These are phyloP conservation scores for Trametes elegans DNA, from an alignment of 768 basidiomycete species.

Conservation along the genomic window DNA sequence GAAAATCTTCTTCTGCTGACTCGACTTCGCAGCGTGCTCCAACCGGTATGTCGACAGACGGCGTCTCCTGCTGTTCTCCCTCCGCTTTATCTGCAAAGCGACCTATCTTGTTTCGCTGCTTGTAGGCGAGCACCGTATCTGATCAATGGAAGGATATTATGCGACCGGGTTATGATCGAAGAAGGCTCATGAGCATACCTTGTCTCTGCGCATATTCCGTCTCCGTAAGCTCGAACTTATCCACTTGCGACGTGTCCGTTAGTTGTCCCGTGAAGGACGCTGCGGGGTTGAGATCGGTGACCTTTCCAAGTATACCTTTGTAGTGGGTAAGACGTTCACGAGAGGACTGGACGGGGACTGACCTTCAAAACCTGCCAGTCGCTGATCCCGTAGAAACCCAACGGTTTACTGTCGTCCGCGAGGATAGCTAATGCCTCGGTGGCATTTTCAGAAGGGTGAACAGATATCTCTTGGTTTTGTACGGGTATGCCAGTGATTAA, in stretches of 20 bases:
- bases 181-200: no score
- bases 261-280: conserved; percentile 78
- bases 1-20: conserved; percentile 61
- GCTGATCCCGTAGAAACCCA: conserved; percentile 72
- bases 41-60: conserved; percentile 50
- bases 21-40: conserved; percentile 86
- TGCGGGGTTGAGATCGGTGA: conserved; percentile 75
- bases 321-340: no score
- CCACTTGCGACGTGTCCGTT: conserved; percentile 79
- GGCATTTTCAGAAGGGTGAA: conserved; percentile 60
- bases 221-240: conserved; percentile 88
- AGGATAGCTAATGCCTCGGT: conserved; percentile 50
- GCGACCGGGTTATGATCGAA: no score
- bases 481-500: conserved; percentile 88
- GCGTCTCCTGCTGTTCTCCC: conserved; percentile 32
- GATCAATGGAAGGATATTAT: conserved; percentile 1
- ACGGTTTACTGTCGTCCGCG: conserved; percentile 60
- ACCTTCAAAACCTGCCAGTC: conserved; percentile 86
- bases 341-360: conserved; percentile 28
- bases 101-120: conserved; percentile 83
- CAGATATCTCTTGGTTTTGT: conserved; percentile 63
- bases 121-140: conserved; percentile 91
- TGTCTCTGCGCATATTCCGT: conserved; percentile 77
- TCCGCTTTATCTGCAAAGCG: conserved; percentile 66
- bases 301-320: no score